Base-by-base conservation (phyloP, 805 yeast genomes). In the Lipomyces sp. region DNA sequence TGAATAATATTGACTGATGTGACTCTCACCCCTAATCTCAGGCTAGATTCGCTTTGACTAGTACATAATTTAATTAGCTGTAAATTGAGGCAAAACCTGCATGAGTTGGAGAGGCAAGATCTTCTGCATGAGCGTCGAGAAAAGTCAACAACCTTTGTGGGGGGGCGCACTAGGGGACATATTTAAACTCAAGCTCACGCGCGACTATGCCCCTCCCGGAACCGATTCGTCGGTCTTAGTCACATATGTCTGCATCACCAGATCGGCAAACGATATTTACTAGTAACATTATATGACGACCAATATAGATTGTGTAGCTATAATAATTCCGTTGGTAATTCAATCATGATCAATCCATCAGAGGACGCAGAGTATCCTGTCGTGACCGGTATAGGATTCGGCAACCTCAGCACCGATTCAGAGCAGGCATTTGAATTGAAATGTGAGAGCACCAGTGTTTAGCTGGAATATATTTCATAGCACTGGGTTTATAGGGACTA, bases 261-360 rank as follows among this genome's bases (percentile, higher is more conserved):
- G 18, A 18, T n/a, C n/a, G 15, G 48, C 24, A 24, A 24, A 24
- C 24, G 24, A 24, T 24, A 24, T 24, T 24, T 24, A 24, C 24
- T 24, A 24, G 24, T 24, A 24, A 24, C 24, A 48, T 10, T 34
- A 11, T 55, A 33, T 29, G 48, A 42, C 61, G 37, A 11, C 61
- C 10, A 24, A 3, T n/a, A 33, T 3, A 11, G 29, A 29, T 30
- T 39, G n/a, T 18, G 7, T 10, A 30, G 10, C 24, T 54, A 54
- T 30, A 32, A 24, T 33, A 39, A 33, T 33, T 32, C 63, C 2
- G 18, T 30, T 8, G 62, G 34, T 18, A 24, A n/a, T 45, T 5
- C 35, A 5, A 54, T 11, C 24, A 69, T 69, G 72, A 61, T 69
- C 39, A 67, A 65, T 54, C 71, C 70, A 30, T 54, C 69, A 30